Conservation (phyloP, 208 protist species). For the Acanthamoeba lenticulata region DNA sequence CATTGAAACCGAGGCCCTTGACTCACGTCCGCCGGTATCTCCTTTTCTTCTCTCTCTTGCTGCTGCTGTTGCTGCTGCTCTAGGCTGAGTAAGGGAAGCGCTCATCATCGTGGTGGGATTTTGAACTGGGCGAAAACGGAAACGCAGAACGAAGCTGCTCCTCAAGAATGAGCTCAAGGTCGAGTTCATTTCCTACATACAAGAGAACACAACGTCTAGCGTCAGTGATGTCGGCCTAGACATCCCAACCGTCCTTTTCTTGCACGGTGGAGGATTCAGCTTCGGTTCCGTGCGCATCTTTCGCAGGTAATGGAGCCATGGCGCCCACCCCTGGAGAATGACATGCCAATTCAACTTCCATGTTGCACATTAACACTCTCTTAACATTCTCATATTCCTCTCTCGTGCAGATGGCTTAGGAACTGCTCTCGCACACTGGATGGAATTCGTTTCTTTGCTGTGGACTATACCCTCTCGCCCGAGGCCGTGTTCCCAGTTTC, state of each 20-base stretch:
- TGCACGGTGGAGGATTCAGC: neutral
- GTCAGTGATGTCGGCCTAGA: too few relatives aligned
- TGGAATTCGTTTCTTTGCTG: neutral
- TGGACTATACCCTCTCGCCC: neutral
- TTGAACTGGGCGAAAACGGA: too few relatives aligned
- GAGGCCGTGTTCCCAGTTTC: neutral
- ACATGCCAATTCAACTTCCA: too few relatives aligned
- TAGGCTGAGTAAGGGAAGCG: too few relatives aligned
- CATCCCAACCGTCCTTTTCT: neutral
- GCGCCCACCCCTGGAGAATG: neutral
- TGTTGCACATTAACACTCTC: too few relatives aligned
- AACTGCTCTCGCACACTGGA: neutral
- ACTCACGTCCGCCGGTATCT: neutral
- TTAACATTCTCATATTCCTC: too few relatives aligned
- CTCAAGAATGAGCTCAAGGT: neutral
- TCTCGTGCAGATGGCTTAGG: neutral
- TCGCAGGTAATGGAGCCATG: neutral
- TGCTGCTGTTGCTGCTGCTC: too few relatives aligned
- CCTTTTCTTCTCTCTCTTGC: neutral
- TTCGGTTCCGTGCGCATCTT: neutral
- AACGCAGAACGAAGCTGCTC: neutral
- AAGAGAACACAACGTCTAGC: neutral
- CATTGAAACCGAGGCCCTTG: neutral
- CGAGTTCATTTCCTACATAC: neutral
- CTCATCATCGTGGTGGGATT: too few relatives aligned